phyloP scores from a whole-genome alignment of 1,284 basidiomycete species.

The Laetiporus sulphureus region DNA sequence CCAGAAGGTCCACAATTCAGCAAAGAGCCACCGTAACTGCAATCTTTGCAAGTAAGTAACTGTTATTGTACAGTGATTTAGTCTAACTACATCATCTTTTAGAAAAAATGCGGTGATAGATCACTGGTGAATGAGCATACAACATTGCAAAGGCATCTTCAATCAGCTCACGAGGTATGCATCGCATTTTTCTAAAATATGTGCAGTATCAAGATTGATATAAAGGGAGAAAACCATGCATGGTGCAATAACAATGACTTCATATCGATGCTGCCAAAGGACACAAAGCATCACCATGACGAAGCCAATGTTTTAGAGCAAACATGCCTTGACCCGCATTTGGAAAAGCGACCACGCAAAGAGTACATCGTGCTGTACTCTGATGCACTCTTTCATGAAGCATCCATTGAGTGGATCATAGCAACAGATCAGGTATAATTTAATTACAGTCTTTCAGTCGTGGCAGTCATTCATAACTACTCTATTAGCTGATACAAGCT shows the following conservation, averaged over 20 bases:
- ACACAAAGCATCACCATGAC: slow-evolving; percentile 1
- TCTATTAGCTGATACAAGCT: slow-evolving; percentile 18
- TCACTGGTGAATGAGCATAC: neutral
- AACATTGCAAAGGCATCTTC: slow-evolving; percentile 2
- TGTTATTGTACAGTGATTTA: neutral
- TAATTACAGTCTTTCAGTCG: neutral
- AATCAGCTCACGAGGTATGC: slow-evolving; percentile 1
- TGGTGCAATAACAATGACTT: slow-evolving; percentile 3
- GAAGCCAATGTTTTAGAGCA: neutral
- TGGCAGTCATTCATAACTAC: neutral
- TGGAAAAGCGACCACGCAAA: neutral
- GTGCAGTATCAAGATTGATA: neutral
- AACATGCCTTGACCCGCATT: slow-evolving; percentile 5
- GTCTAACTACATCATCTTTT: neutral
- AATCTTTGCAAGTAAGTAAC: neutral
- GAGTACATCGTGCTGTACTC: slow-evolving; percentile 20
- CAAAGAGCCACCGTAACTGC: neutral
- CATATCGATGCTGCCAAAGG: slow-evolving; percentile 2
- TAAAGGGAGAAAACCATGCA: slow-evolving; percentile 1
- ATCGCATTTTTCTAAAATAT: neutral
- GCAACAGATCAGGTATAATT: slow-evolving; percentile 30
- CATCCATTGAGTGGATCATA: slow-evolving; percentile 31
- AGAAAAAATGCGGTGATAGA: neutral
- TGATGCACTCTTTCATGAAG: slow-evolving; percentile 20
- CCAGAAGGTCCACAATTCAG: neutral